Evolutionary conservation across 1,284 basidiomycete species (phyloP).

Genomic region (Fomes fomentarius): DNA sequence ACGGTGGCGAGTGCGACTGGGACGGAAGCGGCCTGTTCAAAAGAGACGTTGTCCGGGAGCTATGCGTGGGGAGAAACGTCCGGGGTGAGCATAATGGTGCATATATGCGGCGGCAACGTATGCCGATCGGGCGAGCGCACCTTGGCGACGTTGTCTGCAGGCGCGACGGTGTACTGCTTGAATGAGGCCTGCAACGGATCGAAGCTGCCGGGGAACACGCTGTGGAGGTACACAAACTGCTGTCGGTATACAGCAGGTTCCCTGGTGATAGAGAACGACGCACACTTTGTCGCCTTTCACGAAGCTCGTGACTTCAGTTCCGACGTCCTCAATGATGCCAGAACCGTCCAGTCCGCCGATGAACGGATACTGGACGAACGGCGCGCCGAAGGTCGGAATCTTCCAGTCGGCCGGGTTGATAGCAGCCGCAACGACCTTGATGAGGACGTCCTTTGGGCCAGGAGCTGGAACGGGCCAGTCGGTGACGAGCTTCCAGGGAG

Average conservation of each 20-base stretch:
- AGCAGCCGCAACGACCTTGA: not conserved
- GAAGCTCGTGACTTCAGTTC: conserved; percentile 52
- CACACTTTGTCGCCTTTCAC: conserved; percentile 49
- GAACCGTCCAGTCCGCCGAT: conserved; percentile 60
- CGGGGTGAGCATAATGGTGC: too few relatives aligned
- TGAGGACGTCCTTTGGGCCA: conserved; percentile 1
- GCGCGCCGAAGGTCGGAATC: not conserved
- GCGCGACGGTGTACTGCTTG: conserved; percentile 30
- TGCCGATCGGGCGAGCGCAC: too few relatives aligned
- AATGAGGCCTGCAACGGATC: not conserved
- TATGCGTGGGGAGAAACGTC: too few relatives aligned
- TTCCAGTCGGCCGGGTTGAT: not conserved
- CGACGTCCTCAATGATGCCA: conserved; percentile 58
- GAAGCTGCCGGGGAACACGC: not conserved
- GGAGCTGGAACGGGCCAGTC: not conserved
- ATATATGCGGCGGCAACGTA: too few relatives aligned
- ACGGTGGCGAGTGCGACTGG: not conserved
- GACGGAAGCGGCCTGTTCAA: not conserved
- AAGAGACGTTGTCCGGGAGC: conserved; percentile 17
- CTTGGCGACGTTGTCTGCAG: conserved; percentile 28
- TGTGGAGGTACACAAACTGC: too few relatives aligned
- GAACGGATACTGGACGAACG: conserved; percentile 33
- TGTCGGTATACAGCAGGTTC: too few relatives aligned
- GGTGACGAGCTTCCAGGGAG: not conserved
- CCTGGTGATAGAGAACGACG: not conserved